Evolutionary conservation across 768 basidiomycete species (phyloP), one percentile per base, ranked within the genome.

Genomic region (Mycena alexandri): DNA sequence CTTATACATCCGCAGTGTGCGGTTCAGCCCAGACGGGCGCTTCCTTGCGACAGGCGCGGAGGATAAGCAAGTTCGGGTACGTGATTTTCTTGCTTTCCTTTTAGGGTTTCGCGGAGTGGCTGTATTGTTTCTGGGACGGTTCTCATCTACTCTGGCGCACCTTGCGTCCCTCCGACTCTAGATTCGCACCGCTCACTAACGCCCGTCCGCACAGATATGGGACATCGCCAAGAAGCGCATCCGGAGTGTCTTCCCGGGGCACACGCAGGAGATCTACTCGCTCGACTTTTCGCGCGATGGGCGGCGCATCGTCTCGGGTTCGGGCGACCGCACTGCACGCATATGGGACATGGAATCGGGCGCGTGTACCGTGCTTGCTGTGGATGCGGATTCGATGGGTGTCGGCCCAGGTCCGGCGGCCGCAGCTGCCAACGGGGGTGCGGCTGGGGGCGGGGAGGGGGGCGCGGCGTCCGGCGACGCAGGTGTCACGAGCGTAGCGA

Each of bases 21-120:
- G 93, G 65, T 97, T 98, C 81, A 97, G 95, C 57, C 93, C 94
- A 16, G 96, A 99, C 78, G 95, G 96, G 29, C 95, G 93, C 77
- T 90, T 85, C 67, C 87, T 98, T 36, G 97, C 97, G 34, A 98
- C 97, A 5, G 97, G 97, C 11, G 95, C 96, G 0, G 97, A 99
- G 79, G 97, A 99, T 80, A 88, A 92, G 65, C 90, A 92, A 75
- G 95, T 99, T 74, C 84, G 97, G 74, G 96, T 96, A 74, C 74
- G 88, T 75, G 8, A 33, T 71, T 38, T 52, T 42, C 0, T 22
- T 52, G 22, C 6, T 29, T 29, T 29, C 29, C 29, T 29, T 29
- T 29, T 29, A 29, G 6, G 29, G 29, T 29, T 29, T 29, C 29
- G 29, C 29, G n/a, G n/a, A n/a, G n/a, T n/a, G n/a, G n/a, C n/a